Percentiles rank a stretch among this genome's conserved stretches.
Conservation (phyloP, 768 basidiomycete genomes). For the Hypholoma sublateritium region DNA sequence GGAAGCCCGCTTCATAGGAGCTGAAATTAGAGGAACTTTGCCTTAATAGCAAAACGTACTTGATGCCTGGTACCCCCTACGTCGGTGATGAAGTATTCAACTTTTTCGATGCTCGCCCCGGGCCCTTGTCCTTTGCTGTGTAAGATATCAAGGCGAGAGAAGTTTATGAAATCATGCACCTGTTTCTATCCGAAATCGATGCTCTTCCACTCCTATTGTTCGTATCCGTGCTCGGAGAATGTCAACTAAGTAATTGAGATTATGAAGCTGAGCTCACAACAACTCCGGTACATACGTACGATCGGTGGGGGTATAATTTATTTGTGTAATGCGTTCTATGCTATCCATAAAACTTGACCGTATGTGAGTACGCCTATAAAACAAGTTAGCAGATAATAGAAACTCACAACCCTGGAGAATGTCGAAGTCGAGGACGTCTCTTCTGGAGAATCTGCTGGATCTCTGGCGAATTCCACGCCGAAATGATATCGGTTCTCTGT, state of each 20-base stretch:
- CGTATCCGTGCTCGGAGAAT: slow-evolving; percentile 74
- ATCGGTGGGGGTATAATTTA: slow-evolving; percentile 63
- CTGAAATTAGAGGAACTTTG: not conserved
- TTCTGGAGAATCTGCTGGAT: slow-evolving; percentile 52
- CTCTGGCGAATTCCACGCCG: slow-evolving; percentile 58
- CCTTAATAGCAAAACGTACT: slow-evolving; percentile 23
- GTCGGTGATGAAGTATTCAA: slow-evolving; percentile 69
- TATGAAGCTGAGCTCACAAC: not conserved
- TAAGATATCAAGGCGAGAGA: not conserved
- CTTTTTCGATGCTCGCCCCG: slow-evolving; percentile 33
- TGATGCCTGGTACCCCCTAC: slow-evolving; percentile 64
- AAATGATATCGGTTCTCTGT: slow-evolving; percentile 57
- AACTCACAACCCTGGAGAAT: slow-evolving; percentile 69
- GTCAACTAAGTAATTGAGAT: slow-evolving; percentile 42
- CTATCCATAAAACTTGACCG: slow-evolving; percentile 71
- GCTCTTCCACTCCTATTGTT: slow-evolving; percentile 75
- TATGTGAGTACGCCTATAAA: not conserved
- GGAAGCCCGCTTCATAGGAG: slow-evolving; percentile 44
- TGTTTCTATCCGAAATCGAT: slow-evolving; percentile 58
- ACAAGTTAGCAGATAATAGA: not conserved
- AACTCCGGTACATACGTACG: slow-evolving; percentile 35
- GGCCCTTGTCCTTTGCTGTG: not conserved
- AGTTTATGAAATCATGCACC: slow-evolving; percentile 31
- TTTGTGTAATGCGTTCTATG: slow-evolving; percentile 52
- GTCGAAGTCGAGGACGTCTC: slow-evolving; percentile 52